Base-by-base conservation (phyloP, 179 eudicot genomes). In the Vitellaria paradoxa region DNA sequence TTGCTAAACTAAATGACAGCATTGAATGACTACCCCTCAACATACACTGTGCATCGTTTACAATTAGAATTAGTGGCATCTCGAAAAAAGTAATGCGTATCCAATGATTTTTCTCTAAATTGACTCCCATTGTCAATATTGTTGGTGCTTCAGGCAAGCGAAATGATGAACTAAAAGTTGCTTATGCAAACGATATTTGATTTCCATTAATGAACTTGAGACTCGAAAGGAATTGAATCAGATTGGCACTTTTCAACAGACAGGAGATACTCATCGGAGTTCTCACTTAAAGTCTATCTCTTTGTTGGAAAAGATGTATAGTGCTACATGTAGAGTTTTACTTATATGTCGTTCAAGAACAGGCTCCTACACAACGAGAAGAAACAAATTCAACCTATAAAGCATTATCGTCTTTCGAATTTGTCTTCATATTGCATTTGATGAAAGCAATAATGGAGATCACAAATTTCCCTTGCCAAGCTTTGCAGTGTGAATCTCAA, bases 231-330 rank as follows among this genome's bases (percentile, higher is more conserved):
- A 74, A 9, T 2, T 17, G 5, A 68, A 77, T 77, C 74, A 77
- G 46, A 53, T 75, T 23, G 75, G 74, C 10, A 81, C 72, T 53
- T 23, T 74, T n/a, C 68, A 77, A 70, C 61, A 72, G 2, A 66
- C 10, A 6, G 67, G 80, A 50, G 52, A 47, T 47, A 47, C 52
- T 47, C 52, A 47, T 47, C 10, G 5, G 52, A 47, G 52, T 9
- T 47, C 86, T 12, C 78, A 83, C 20, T 76, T 76, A 10, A 68
- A 21, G 0, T 71, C 68, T 3, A 62, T 80, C 21, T 83, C 50
- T 12, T 66, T 72, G 23, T 62, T 83, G 46, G 12, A 53, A 59
- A 73, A 71, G 18, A 70, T 74, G 68, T 70, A 37, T 74, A 62
- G 12, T 20, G 67, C 68, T 0, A 63, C 71, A 6, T 7, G 37